Base-by-base conservation (phyloP, 352 stramenopile genomes). In the Globisporangium alternatum region DNA sequence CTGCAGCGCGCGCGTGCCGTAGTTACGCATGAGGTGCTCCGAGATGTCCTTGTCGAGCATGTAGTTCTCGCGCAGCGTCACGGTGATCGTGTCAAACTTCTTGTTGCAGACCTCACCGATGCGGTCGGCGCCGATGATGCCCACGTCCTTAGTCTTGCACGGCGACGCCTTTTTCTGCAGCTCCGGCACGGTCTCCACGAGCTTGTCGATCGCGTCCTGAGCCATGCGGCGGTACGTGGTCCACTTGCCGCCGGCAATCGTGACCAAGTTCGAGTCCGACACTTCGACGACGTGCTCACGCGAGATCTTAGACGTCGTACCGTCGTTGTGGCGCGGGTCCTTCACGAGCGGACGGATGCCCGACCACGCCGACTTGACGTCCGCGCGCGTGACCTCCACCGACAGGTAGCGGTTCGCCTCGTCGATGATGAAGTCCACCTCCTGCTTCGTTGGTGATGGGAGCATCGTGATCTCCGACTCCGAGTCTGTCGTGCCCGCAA, bases 161-260 rank as follows among this genome's bases (percentile, higher is more conserved):
- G 77, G 68, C 48, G 72, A 57, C 33, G 83, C 80, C 75, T 95
- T 95, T 62, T 61, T 58, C 68, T 83, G 51, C n/a, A 97, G 60
- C 67, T 90, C 78, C 0, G 91, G 86, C n/a, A 89, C 74, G 13
- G 81, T 77, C 67, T 89, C 81, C 25, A 97, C 78, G 7, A 97
- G 74, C 72, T 90, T 89, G 72, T 98, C 91, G 57, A 98, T 89
- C 44, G 90, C 86, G 63, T 98, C 96, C 74, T 99, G 86, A 3
- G 96, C 96, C 96, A 98, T 99, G 51, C 91, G 83, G 47, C 96
- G 86, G 74, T 97, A 98, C 44, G 96, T 99, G 8, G 96, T 99
- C 96, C 96, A 99, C 79, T 99, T 99, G 62, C 96, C 96, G 21
- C 96, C 96, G 19, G 95, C 93, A 66, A 98, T 98, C 44, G 95